phyloP scores from a whole-genome alignment of 371 early-diverging fungal genomes.

The Batrachochytrium dendrobatidis region DNA sequence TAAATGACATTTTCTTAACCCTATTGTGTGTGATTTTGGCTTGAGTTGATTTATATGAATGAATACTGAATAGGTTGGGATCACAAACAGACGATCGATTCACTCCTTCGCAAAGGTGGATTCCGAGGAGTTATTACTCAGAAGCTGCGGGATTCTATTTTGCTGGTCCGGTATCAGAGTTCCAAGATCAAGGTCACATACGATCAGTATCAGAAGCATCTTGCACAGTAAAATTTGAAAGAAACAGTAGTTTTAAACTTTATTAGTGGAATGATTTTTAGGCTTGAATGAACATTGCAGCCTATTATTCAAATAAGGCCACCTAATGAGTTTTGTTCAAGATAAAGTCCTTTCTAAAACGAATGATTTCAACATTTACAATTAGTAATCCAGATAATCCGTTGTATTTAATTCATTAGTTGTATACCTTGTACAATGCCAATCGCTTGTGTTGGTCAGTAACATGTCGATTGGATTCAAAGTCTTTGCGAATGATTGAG shows the following conservation, averaged over 20 bases:
- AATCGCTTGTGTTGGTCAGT: background rate
- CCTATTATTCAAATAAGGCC: too few relatives aligned
- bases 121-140: constrained; percentile 54
- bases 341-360: background rate
- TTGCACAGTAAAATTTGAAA: background rate
- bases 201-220: constrained; percentile 46
- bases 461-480: background rate
- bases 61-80: constrained; percentile 66
- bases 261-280: too few relatives aligned
- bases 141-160: constrained; percentile 42
- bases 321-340: background rate
- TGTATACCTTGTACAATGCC: background rate
- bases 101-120: constrained; percentile 81
- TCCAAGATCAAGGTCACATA: constrained; percentile 57
- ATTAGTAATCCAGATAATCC: too few relatives aligned
- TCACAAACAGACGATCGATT: constrained; percentile 71
- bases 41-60: background rate
- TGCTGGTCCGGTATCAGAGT: constrained; percentile 78
- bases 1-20: background rate
- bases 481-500: background rate
- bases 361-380: too few relatives aligned
- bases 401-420: background rate
- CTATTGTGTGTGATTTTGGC: background rate
- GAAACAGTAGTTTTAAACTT: too few relatives aligned
- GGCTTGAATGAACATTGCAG: background rate